Base-by-base conservation (phyloP, 768 basidiomycete genomes). In the Panellus pusillus region DNA sequence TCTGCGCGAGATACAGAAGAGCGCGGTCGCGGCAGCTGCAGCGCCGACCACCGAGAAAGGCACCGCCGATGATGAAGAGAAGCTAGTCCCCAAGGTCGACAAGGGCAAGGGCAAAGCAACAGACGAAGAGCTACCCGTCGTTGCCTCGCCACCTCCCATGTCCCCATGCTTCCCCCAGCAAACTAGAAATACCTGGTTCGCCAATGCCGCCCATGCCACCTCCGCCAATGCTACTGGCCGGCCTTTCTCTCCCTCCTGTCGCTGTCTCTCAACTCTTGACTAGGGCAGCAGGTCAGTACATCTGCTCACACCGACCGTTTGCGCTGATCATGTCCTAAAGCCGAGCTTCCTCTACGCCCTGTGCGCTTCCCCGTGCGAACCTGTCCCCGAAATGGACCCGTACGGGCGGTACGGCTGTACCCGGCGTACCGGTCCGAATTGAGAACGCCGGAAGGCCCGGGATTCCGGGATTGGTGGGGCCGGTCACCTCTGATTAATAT, bases 41-140 rank as follows among this genome's bases (percentile, higher is more conserved):
- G 63, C 71, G 6, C 65, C 70, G 7, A 58, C 69, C 6, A 57
- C 64, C 3, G 66, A 73, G 44, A 67, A 71, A 38, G 71, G 68
- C 24, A 63, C 14, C 15, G 48, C 67, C 6, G 63, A 66, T 4
- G 58, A 67, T 1, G 72, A 70, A 17, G 70, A 73, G 45, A 72
- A 74, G 37, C 63, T 70, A 4, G 62, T 72, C 9, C 76, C 80
- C 8, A 89, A 82, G 63, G 68, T 87, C n/a, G 90, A 93, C 76
- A 93, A 93, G 67, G 91, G 90, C 52, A 92, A 91, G 68, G 84
- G 84, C 56, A 87, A 81, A 64, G 82, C 81, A 20, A 63, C 81
- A 37, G 81, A 82, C 50, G 63, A 60, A 9, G 67, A 70, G 6
- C 62, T 71, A 29, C 70, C 69, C 36, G 60, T 73, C 41, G 61